Base-by-base conservation (phyloP, 192 early-diverging fungal species). In the Lunasporangiospora selenospora region DNA sequence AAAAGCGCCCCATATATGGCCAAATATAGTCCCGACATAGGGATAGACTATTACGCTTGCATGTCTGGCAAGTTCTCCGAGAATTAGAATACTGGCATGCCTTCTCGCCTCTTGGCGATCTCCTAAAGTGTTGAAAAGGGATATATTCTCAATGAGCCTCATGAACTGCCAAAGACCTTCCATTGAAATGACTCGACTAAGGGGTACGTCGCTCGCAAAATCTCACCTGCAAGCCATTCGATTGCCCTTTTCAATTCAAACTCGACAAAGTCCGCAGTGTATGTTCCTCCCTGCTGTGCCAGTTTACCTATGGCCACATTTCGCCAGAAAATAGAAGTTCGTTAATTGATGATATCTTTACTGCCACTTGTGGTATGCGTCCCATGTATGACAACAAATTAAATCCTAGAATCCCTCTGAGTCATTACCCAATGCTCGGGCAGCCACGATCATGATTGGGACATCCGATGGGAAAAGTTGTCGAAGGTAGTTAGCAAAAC, bases 401-500 rank as follows among this genome's bases (percentile, higher is more conserved):
- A n/a, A n/a, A n/a, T n/a, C n/a, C n/a, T n/a, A n/a, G n/a, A n/a
- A n/a, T n/a, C n/a, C n/a, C n/a, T n/a, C n/a, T n/a, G n/a, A n/a
- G n/a, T n/a, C n/a, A n/a, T 4, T 78, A 87, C 92, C 91, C 3
- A 94, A 64, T 7, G 90, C 89, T 53, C 82, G 85, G 3, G 93
- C 78, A 11, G 90, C 91, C 23, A 90, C 79, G 16, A 87, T 77
- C 65, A 92, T 92, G 11, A 89, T 86, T 37, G 87, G 85, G 6
- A 85, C 85, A 63, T 73, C 69, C 39, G 65, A 70, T 71, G 92
- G 92, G n/a, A 93, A 77, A 16, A 93, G 85, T 31, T 85, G 83
- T 8, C 88, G 81, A 37, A 94, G 78, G 59, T 93, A 94, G 53
- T 91, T 94, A n/a, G 89, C 86, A 55, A 90, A 93, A 37, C 92